phyloP scores from a whole-genome alignment of 148 eudicot genomes.

The Dysphania ambrosioides region DNA sequence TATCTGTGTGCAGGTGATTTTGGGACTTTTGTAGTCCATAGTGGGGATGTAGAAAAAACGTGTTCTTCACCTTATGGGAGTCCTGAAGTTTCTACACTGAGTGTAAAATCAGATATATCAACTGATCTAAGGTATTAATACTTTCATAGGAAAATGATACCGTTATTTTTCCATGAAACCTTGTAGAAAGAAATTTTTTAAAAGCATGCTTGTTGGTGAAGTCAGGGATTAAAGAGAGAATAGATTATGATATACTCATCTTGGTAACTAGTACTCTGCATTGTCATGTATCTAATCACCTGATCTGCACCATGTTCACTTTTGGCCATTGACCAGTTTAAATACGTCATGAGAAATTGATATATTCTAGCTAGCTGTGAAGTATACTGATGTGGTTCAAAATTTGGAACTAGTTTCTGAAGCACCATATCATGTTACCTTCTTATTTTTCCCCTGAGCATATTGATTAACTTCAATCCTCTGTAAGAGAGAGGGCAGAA shows the following conservation, averaged over 20 bases:
- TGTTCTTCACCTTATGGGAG: constrained; percentile 35
- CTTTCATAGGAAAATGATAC: not conserved
- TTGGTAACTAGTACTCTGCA: not conserved
- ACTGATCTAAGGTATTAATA: constrained; percentile 42
- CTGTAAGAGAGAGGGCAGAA: not conserved
- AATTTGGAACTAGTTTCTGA: not conserved
- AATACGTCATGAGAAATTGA: not conserved
- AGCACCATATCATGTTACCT: not conserved
- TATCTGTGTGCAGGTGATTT: constrained; percentile 57
- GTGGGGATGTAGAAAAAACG: constrained; percentile 53
- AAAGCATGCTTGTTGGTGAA: not conserved
- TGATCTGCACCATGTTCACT: not conserved
- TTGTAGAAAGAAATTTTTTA: not conserved
- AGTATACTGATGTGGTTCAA: not conserved
- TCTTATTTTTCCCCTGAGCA: not conserved
- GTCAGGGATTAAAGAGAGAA: not conserved
- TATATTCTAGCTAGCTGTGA: not conserved
- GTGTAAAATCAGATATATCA: constrained; percentile 40
- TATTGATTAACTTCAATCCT: not conserved
- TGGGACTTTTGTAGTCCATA: constrained; percentile 83
- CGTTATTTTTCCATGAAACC: not conserved
- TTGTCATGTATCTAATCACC: not conserved
- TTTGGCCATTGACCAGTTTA: not conserved
- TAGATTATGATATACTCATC: not conserved
- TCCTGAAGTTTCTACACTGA: constrained; percentile 34